Evolutionary conservation across 73 alveolate genomes (phyloP).

Genomic region (Uronychia setigera): DNA sequence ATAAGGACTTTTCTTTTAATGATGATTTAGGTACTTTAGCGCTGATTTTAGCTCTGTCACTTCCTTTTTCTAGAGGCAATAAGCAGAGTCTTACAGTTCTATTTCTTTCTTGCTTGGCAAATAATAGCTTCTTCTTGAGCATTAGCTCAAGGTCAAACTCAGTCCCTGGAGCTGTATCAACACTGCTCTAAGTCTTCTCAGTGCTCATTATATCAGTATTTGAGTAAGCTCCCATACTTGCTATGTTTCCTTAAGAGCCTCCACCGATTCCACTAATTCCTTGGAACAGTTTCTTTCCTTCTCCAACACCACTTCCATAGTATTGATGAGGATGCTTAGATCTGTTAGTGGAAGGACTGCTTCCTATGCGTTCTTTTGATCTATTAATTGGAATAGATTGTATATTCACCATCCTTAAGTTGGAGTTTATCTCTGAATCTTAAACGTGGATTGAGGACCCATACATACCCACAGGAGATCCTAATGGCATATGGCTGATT

Average conservation of each 20-base stretch:
- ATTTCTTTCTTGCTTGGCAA: neutral
- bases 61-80: neutral
- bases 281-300: too few species aligned
- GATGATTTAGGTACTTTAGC: neutral
- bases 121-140: neutral
- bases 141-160: neutral
- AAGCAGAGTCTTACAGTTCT: neutral
- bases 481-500: too few species aligned
- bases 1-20: neutral
- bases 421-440: neutral
- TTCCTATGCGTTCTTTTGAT: too few species aligned
- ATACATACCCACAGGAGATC: too few species aligned
- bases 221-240: too few species aligned
- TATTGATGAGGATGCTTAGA: neutral
- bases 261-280: too few species aligned
- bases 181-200: constrained; percentile 1
- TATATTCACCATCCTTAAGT: neutral
- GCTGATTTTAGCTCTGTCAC: neutral
- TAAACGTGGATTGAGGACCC: too few species aligned
- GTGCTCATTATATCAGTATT: too few species aligned
- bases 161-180: neutral
- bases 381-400: neutral
- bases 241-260: too few species aligned
- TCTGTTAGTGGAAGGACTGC: too few species aligned
- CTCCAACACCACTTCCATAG: neutral